Evolutionary conservation across 495 filamentous ascomycete species (phyloP), one percentile per base, ranked within the genome.

Genomic region (Talaromyces proteolyticus): DNA sequence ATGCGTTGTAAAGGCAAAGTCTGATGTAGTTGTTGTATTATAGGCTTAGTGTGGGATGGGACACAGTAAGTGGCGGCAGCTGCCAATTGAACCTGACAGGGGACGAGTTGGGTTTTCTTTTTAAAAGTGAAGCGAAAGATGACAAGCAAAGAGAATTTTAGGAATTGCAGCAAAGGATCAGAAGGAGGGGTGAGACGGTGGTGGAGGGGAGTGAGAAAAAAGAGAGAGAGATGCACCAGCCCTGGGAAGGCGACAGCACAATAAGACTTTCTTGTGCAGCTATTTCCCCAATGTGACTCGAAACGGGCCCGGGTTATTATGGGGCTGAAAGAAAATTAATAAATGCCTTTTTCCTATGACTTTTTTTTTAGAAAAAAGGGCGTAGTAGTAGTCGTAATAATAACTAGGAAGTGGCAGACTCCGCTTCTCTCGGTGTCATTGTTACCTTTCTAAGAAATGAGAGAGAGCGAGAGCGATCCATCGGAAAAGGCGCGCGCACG

Each of bases 351-450:
- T 12, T 12, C 25, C 25, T 12, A 5, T 12, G 6, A 10, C 14
- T 34, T 14, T 34, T 8, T 44, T 53, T 44, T 44, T 49, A 50
- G 37, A 50, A 36, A 51, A 44, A 44, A 49, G 29, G 53, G 55
- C 49, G 47, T 29, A 20, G 14, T 16, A 47, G 37, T 6, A 8
- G 23, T 23, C 29, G 42, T 6, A 16, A 25, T 22, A 34, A 34
- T 34, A 34, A 34, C 14, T 10, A 34, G 29, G 14, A 34, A 34
- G 29, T 34, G 29, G 29, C 29, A 34, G 29, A 34, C 29, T 34
- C 29, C 29, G 29, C 29, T 34, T 34, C 14, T 14, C 14, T 34
- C 14, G 29, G 29, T 34, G 29, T n/a, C n/a, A n/a, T 14, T 34
- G 29, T 34, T 34, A 34, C 29, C 29, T 34, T 29, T 34, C 29